Evolutionary conservation across 805 yeast genomes (phyloP).

Genomic region (Brettanomyces bruxellensis): DNA sequence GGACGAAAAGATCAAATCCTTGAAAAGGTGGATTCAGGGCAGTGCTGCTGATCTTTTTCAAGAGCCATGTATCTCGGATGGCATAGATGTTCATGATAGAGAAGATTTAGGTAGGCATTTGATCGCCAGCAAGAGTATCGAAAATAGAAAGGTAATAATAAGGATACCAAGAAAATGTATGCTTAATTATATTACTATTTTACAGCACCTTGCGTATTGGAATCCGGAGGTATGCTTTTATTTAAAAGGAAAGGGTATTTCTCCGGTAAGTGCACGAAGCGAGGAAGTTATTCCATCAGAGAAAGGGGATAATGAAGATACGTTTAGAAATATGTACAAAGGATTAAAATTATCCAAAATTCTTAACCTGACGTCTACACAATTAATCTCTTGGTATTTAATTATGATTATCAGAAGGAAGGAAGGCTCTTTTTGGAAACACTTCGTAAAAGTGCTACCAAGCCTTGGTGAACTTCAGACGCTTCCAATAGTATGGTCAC

Average conservation of each 20-base stretch:
- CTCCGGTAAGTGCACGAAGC: not conserved
- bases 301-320: not conserved
- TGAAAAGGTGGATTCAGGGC: not conserved
- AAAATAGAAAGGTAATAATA: conserved; percentile 35
- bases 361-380: conserved; percentile 45
- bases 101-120: conserved; percentile 51
- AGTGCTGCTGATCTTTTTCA: not conserved
- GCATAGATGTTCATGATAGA: not conserved
- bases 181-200: conserved; percentile 47
- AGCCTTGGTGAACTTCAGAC: conserved; percentile 37
- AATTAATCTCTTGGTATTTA: conserved; percentile 43
- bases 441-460: conserved; percentile 63
- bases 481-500: conserved; percentile 61
- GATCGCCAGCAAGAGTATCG: conserved; percentile 31
- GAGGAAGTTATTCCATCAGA: not conserved
- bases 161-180: conserved; percentile 50
- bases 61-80: not conserved
- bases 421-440: conserved; percentile 49
- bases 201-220: conserved; percentile 30
- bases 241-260: not conserved
- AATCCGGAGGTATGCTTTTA: conserved; percentile 4
- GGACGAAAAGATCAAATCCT: not conserved
- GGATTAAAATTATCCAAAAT: conserved; percentile 23
- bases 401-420: conserved; percentile 34
- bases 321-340: conserved; percentile 9